Evolutionary conservation across 345 rosid species (phyloP), one percentile per base, ranked within the genome.

Genomic region (Eucalyptus polyanthemos): DNA sequence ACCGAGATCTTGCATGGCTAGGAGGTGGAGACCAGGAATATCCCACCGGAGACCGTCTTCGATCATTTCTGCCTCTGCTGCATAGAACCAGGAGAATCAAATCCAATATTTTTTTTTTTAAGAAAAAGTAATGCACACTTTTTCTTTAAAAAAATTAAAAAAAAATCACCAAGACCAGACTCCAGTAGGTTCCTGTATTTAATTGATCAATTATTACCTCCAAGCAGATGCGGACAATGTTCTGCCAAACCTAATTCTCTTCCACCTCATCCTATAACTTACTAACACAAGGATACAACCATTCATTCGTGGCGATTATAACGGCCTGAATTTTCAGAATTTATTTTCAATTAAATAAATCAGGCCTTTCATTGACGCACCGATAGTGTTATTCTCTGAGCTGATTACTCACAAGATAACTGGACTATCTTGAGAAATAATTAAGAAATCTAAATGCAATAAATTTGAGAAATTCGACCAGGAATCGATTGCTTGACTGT

Each of bases 1-100:
- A 94, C 49, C 95, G 93, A 44, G 97, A 95, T 92, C 97, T 94
- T 51, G 93, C 95, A 89, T 92, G 93, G 6, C 94, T 95, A 60
- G 96, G 90, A 65, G 95, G 99, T 49, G 99, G 98, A 40, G 93
- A 94, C 50, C 93, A 94, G 72, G 98, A 94, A 91, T 95, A 93
- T 21, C 94, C 93, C 86, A 92, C 93, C 29, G 98, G 96, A 91
- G 98, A 93, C 7, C 94, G 94, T 87, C 96, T 94, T 86, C 91
- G 93, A 67, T 96, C 97, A 44, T 86, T 72, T 89, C 89, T 90
- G 44, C 93, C 92, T 50, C 96, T 94, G 90, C 67, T 80, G 50
- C 89, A 87, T 47, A 47, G 40, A 87, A 65, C 86, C 22, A 14
- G 47, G 42, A 9, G 7, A 72, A 21, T 87, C 9, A 49, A 25